These are phyloP conservation scores for Byssoonygena ceratinophila DNA, from an alignment of 2,329 filamentous ascomycete species.

Conservation along the genomic window DNA sequence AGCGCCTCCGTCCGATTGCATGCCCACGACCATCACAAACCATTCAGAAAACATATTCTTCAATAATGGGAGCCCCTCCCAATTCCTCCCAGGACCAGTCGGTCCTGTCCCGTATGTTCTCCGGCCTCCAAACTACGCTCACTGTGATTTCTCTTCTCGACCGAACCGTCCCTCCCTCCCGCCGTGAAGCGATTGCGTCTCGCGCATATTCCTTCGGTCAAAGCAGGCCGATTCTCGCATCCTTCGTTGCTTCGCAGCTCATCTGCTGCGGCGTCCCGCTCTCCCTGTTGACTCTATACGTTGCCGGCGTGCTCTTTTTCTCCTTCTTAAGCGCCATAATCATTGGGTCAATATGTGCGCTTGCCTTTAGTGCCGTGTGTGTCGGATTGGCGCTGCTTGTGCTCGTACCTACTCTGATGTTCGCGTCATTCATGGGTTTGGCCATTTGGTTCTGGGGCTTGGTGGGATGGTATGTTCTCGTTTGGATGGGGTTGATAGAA, in stretches of 20 bases:
- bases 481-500: constrained; percentile 14
- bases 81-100: neutral
- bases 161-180: constrained; percentile 48
- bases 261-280: constrained; percentile 57
- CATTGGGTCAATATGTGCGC: constrained; percentile 40
- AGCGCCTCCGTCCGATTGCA: no score
- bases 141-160: constrained; percentile 32
- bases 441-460: constrained; percentile 58
- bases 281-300: constrained; percentile 57
- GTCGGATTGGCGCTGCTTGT: constrained; percentile 56
- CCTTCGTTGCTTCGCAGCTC: constrained; percentile 56
- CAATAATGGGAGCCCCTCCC: constrained; percentile 31
- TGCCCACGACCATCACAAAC: no score
- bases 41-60: constrained; percentile 16
- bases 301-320: constrained; percentile 51
- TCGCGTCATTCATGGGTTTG: constrained; percentile 52
- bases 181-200: constrained; percentile 48
- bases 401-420: constrained; percentile 57
- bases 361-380: constrained; percentile 57
- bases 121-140: no score
- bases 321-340: constrained; percentile 51
- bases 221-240: constrained; percentile 57
- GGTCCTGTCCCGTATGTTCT: neutral
- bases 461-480: constrained; percentile 40
- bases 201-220: constrained; percentile 47